These are phyloP conservation scores for Eragrostis nindensis DNA, from an alignment of 176 grass and related monocot genomes.

Conservation along the genomic window DNA sequence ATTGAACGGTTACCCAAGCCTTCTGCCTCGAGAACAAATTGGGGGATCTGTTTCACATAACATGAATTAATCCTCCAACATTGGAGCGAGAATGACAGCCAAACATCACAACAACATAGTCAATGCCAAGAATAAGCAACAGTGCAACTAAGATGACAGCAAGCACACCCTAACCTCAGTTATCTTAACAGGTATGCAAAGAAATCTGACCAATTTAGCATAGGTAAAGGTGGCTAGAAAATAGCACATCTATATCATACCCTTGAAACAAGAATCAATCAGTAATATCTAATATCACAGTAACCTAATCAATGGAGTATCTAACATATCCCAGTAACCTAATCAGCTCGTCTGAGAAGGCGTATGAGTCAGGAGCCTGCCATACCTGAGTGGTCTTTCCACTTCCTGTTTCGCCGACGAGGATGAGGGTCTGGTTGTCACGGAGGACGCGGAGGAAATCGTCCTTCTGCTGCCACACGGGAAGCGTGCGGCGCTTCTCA, in stretches of 20 bases:
- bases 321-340: neutral
- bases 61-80: constrained; percentile 11
- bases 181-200: neutral
- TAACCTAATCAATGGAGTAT: neutral
- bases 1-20: constrained; percentile 64
- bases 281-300: neutral
- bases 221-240: neutral
- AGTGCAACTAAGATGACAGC: neutral
- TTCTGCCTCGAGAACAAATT: constrained; percentile 89
- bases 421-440: constrained; percentile 80
- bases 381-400: constrained; percentile 98
- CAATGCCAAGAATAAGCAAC: neutral
- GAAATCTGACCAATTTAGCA: constrained; percentile 1
- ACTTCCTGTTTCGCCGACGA: constrained; percentile 97
- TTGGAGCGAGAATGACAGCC: neutral
- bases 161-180: no score
- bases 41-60: constrained; percentile 76
- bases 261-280: neutral
- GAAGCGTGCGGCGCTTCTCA: constrained; percentile 84
- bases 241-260: neutral
- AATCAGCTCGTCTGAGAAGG: neutral
- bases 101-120: neutral
- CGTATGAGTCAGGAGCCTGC: neutral
- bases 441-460: constrained; percentile 77
- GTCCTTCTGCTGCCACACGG: constrained; percentile 98